Base-by-base conservation (phyloP, 768 basidiomycete genomes). In the Cystofilobasidium macerans region DNA sequence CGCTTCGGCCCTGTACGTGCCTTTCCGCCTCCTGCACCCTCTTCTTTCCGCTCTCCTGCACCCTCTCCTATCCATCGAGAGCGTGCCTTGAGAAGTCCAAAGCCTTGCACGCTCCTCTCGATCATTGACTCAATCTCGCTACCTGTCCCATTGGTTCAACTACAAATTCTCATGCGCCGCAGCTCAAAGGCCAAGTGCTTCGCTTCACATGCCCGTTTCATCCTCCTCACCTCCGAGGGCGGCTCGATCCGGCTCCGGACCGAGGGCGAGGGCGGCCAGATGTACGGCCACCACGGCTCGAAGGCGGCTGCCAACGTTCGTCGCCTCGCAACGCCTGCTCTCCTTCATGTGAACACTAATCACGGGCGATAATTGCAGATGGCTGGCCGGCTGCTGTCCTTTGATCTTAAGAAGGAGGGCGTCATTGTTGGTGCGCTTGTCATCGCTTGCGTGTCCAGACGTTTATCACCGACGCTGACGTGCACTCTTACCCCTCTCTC, bases 271-370 rank as follows among this genome's bases (percentile, higher is more conserved):
- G 80, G 80, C 38, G 79, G 79, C 1, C 79, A 79, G 16, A 81
- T 80, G 71, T 81, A 78, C 65, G 80, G 79, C 22, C 81, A 81
- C 70, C 81, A 81, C 68, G 80, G 78, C 1, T 78, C 76, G 64
- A 82, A 82, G 72, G 79, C 77, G 1, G 80, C 80, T 26, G 76
- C 74, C 7, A 81, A 82, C 67, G n/a, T n/a, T n/a, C n/a, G n/a
- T n/a, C n/a, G n/a, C n/a, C n/a, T n/a, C n/a, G n/a, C n/a, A n/a
- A n/a, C n/a, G n/a, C n/a, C n/a, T n/a, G n/a, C n/a, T n/a, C n/a
- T n/a, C n/a, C n/a, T n/a, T n/a, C n/a, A n/a, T n/a, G n/a, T n/a
- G n/a, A n/a, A n/a, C n/a, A n/a, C n/a, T n/a, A n/a, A n/a, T n/a
- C n/a, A n/a, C n/a, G n/a, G n/a, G n/a, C n/a, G n/a, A n/a, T n/a